These are phyloP conservation scores for Barnettozyma siamensis DNA, from an alignment of 805 yeast genomes.

Conservation along the genomic window DNA sequence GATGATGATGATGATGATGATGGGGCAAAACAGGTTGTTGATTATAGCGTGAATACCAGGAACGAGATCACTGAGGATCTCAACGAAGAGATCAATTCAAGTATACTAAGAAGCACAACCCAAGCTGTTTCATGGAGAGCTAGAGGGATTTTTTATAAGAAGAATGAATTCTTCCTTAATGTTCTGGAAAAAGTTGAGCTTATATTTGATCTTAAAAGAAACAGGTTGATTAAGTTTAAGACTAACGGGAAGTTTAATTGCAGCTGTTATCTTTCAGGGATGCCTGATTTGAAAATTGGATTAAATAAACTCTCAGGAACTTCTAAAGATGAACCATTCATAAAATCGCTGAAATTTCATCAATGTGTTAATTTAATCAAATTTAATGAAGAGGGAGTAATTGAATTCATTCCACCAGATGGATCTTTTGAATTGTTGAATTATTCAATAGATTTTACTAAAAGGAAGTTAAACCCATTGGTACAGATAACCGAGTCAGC, in stretches of 20 bases:
- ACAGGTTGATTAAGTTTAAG: conserved; percentile 57
- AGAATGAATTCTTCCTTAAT: conserved; percentile 87
- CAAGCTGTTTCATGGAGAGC: conserved; percentile 87
- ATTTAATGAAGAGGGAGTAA: conserved; percentile 41
- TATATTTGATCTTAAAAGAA: conserved; percentile 47
- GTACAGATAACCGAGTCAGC: conserved; percentile 13
- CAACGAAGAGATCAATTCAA: conserved; percentile 43
- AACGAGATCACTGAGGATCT: conserved; percentile 13
- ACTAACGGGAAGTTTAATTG: conserved; percentile 70
- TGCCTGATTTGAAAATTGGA: conserved; percentile 79
- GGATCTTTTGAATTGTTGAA: conserved; percentile 33
- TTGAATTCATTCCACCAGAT: conserved; percentile 86
- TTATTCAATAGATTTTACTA: conserved; percentile 8
- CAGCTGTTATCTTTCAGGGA: conserved; percentile 78
- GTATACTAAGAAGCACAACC: conserved; percentile 72
- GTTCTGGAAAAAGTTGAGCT: conserved; percentile 72
- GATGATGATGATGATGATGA: conserved; percentile 3
- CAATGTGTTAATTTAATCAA: conserved; percentile 78
- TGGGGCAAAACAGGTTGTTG: background rate
- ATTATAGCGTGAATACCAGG: background rate
- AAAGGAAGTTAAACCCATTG: conserved; percentile 5
- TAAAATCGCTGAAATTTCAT: conserved; percentile 74
- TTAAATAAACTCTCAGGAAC: conserved; percentile 49
- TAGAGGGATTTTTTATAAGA: conserved; percentile 80
- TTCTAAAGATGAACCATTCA: conserved; percentile 24